A percentile compares a stretch with the other conserved stretches of the same genome.
phyloP scores from a whole-genome alignment of 345 rosid species.

The Salix purpurea region DNA sequence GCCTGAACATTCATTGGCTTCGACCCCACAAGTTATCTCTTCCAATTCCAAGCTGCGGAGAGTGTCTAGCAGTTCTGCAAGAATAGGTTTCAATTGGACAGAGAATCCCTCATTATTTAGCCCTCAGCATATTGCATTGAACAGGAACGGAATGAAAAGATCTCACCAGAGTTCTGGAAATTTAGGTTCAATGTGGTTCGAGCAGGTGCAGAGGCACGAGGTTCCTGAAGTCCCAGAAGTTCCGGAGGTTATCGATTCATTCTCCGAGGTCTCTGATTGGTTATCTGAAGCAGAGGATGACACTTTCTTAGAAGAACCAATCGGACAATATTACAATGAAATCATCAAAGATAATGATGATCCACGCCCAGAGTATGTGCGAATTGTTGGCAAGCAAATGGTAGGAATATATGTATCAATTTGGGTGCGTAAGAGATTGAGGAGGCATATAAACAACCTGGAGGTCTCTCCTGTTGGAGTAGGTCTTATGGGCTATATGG shows the following conservation, averaged over 20 bases:
- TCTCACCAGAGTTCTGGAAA: conserved; percentile 69
- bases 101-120: conserved; percentile 37
- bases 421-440: conserved; percentile 82
- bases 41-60: conserved; percentile 56
- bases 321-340: conserved; percentile 22
- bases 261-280: conserved; percentile 35
- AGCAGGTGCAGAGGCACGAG: conserved; percentile 32
- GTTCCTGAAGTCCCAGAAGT: conserved; percentile 24
- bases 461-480: conserved; percentile 95
- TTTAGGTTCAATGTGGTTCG: conserved; percentile 40
- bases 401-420: conserved; percentile 90
- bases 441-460: conserved; percentile 84
- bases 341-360: conserved; percentile 16
- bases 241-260: conserved; percentile 33
- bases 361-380: conserved; percentile 48
- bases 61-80: conserved; percentile 69
- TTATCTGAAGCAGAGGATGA: conserved; percentile 54
- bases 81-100: conserved; percentile 45
- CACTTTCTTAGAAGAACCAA: conserved; percentile 30
- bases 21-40: conserved; percentile 56
- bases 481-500: conserved; percentile 99
- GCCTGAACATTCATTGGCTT: conserved; percentile 83
- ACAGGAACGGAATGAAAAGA: conserved; percentile 49
- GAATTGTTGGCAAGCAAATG: conserved; percentile 98
- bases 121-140: conserved; percentile 29